These are phyloP conservation scores for Eucalyptus urophylla DNA, from an alignment of 345 rosid species.

Conservation along the genomic window DNA sequence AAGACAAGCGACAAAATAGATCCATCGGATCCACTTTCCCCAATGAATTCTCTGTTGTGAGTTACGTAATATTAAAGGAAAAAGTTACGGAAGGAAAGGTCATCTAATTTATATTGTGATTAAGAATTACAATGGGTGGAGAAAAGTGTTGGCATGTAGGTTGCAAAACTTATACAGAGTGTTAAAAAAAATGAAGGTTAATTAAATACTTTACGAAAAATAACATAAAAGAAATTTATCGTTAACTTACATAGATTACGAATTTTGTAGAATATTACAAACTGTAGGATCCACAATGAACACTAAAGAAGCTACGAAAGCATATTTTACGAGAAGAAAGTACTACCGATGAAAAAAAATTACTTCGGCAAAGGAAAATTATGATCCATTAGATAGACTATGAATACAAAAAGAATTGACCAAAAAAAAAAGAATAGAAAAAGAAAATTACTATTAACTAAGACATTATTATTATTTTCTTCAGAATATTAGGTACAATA, in stretches of 20 bases:
- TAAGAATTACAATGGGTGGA: not conserved
- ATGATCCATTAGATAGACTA: no score
- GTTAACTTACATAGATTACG: not conserved
- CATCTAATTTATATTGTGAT: not conserved
- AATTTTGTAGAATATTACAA: not conserved
- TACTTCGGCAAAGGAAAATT: no score
- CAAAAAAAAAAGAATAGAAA: not conserved
- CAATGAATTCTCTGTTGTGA: no score
- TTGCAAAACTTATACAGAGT: not conserved
- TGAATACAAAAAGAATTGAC: no score
- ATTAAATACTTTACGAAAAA: not conserved
- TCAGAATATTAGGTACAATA: not conserved
- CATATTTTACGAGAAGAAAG: not conserved
- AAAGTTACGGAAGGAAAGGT: not conserved
- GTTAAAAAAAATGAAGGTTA: not conserved
- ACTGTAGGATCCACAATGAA: not conserved
- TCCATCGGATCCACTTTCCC: not conserved
- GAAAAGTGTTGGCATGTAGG: not conserved
- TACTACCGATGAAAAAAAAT: not conserved
- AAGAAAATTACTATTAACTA: not conserved
- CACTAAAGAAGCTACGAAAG: not conserved
- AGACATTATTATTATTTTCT: not conserved
- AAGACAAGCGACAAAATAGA: not conserved
- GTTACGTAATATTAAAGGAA: not conserved
- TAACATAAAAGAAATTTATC: not conserved